phyloP scores from a whole-genome alignment of 2,329 filamentous ascomycete species.

The Alternaria hordeiaustralica region DNA sequence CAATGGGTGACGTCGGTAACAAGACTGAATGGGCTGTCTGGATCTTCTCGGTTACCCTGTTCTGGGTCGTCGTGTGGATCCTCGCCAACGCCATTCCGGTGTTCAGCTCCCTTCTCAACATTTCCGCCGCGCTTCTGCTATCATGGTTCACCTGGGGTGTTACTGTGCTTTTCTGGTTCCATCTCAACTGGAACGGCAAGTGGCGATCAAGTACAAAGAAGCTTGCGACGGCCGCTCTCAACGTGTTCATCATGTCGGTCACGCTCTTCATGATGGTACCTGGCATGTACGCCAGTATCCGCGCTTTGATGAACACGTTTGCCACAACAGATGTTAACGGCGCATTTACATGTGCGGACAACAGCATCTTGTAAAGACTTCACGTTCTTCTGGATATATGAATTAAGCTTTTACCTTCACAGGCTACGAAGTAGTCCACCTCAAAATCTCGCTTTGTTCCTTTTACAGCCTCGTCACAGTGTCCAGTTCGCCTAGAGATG shows the following conservation, averaged over 20 bases:
- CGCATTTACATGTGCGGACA: conserved; percentile 38
- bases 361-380: conserved; percentile 26
- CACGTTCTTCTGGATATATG: not conserved
- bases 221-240: conserved; percentile 26
- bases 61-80: conserved; percentile 38
- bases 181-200: conserved; percentile 36
- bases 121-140: conserved; percentile 30
- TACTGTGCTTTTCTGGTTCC: conserved; percentile 39
- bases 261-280: conserved; percentile 34
- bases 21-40: conserved; percentile 27
- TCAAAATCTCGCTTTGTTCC: not conserved
- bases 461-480: not conserved
- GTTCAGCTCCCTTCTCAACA: conserved; percentile 36
- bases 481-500: not conserved
- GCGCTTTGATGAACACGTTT: conserved; percentile 28
- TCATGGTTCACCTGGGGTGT: conserved; percentile 39
- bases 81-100: conserved; percentile 38
- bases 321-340: conserved; percentile 36
- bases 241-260: conserved; percentile 28
- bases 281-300: conserved; percentile 36
- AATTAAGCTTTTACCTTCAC: not conserved
- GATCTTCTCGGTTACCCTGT: conserved; percentile 30
- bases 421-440: not conserved
- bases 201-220: conserved; percentile 30
- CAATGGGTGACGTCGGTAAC: conserved; percentile 21